Conservation (phyloP, 129 eudicot genomes). For the Artemisia argyi region DNA sequence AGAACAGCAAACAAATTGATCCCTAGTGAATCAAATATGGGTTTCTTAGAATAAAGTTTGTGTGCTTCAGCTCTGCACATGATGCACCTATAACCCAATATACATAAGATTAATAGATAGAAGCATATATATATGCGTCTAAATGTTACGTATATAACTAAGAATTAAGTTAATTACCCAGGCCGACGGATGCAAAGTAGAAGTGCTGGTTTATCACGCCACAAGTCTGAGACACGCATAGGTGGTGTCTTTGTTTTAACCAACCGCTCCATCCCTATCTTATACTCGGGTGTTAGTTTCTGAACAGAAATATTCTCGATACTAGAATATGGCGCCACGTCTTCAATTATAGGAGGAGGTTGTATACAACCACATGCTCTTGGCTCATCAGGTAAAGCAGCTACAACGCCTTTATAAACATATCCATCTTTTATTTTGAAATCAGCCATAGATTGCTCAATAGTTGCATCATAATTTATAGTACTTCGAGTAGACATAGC, state of each 20-base stretch:
- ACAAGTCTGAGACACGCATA: conserved; percentile 64
- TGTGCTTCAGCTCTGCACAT: conserved; percentile 96
- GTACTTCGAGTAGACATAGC: conserved; percentile 40
- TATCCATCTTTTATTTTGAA: conserved; percentile 75
- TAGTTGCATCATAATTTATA: conserved; percentile 45
- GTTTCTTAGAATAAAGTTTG: conserved; percentile 75
- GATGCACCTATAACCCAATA: conserved; percentile 61
- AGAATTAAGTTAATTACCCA: conserved; percentile 43
- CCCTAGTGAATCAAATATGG: conserved; percentile 81
- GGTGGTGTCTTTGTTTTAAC: conserved; percentile 63
- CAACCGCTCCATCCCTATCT: conserved; percentile 65
- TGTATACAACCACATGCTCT: conserved; percentile 79
- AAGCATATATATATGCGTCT: background rate
- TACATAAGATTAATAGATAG: conserved; percentile 7
- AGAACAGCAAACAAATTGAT: conserved; percentile 67
- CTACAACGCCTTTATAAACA: conserved; percentile 72
- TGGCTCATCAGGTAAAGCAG: conserved; percentile 69
- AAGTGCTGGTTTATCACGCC: conserved; percentile 72
- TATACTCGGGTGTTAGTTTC: conserved; percentile 78
- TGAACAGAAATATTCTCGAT: conserved; percentile 66
- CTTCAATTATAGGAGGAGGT: conserved; percentile 58
- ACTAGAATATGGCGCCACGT: conserved; percentile 70
- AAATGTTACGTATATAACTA: background rate
- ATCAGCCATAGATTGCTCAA: conserved; percentile 69
- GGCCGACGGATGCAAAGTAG: conserved; percentile 80